A percentile compares a stretch with the other conserved stretches of the same genome.
Conservation (phyloP, 768 basidiomycete genomes). For the Tulasnella sp. region DNA sequence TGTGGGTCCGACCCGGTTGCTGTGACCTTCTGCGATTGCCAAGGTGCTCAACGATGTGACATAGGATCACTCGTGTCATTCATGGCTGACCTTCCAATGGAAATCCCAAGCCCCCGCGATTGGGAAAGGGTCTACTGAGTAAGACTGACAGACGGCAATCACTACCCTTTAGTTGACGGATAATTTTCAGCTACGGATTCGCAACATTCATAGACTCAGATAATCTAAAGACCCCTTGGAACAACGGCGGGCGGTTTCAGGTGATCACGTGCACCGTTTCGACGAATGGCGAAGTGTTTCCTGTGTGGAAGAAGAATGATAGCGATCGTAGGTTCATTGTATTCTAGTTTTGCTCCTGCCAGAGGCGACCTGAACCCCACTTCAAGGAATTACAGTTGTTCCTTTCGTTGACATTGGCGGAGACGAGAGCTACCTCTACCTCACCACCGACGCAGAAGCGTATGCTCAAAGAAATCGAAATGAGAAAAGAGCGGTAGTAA, state of each 20-base stretch:
- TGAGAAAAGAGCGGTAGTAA: neutral
- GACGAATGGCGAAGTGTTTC: neutral
- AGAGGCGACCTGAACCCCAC: too few relatives aligned
- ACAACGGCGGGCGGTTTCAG: neutral
- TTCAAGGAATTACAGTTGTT: too few relatives aligned
- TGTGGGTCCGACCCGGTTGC: neutral
- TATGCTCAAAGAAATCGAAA: neutral
- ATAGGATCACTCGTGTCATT: neutral
- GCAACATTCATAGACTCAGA: neutral
- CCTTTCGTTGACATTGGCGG: too few relatives aligned
- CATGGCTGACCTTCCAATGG: neutral
- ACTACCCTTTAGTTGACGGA: neutral
- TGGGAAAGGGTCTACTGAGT: neutral
- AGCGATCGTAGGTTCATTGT: too few relatives aligned
- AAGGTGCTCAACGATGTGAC: neutral
- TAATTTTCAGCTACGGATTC: neutral
- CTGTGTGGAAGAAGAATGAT: neutral
- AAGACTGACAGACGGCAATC: fast-evolving
- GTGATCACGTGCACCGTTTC: neutral
- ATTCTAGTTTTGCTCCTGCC: too few relatives aligned
- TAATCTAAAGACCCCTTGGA: neutral
- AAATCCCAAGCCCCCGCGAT: neutral
- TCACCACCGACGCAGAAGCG: neutral
- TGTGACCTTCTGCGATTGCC: too few relatives aligned
- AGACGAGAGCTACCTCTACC: too few relatives aligned